Percentiles rank a stretch among this genome's conserved stretches.
phyloP scores from a whole-genome alignment of 352 stramenopile genomes.

The Pythium volutum region DNA sequence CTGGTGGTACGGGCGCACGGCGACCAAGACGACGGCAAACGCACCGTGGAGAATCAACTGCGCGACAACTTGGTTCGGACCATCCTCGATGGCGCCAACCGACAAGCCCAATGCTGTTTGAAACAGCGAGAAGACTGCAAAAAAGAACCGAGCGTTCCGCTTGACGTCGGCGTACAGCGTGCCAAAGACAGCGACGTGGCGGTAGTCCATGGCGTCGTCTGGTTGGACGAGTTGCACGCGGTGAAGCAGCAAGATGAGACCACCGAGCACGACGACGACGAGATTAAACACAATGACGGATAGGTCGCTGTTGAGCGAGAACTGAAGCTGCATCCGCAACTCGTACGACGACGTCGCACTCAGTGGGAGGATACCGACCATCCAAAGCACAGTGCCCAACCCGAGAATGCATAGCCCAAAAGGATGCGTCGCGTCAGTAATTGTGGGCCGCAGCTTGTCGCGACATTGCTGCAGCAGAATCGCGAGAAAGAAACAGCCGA shows the following conservation, averaged over 20 bases:
- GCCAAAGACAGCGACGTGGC: conserved; percentile 49
- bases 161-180: conserved; percentile 58
- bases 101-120: conserved; percentile 49
- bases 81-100: conserved; percentile 42
- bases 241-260: conserved; percentile 39
- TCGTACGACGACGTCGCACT: conserved; percentile 56
- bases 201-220: conserved; percentile 41
- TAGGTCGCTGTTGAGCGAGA: conserved; percentile 38
- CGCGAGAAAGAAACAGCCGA: conserved; percentile 36
- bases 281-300: conserved; percentile 48
- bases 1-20: conserved; percentile 51
- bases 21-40: conserved; percentile 44
- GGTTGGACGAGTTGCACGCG: conserved; percentile 37
- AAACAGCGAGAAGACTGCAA: conserved; percentile 45
- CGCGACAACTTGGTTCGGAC: conserved; percentile 47
- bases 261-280: conserved; percentile 42
- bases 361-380: conserved; percentile 56
- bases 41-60: conserved; percentile 50
- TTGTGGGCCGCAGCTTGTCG: not conserved
- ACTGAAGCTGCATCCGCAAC: conserved; percentile 60
- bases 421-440: conserved; percentile 20
- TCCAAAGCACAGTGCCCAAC: conserved; percentile 47
- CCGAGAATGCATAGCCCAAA: conserved; percentile 54
- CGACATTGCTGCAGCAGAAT: not conserved
- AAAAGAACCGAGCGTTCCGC: conserved; percentile 59